Evolutionary conservation across 345 rosid genomes (phyloP), one percentile per base, ranked within the genome.

Genomic region (Eucalyptus polyanthemos): DNA sequence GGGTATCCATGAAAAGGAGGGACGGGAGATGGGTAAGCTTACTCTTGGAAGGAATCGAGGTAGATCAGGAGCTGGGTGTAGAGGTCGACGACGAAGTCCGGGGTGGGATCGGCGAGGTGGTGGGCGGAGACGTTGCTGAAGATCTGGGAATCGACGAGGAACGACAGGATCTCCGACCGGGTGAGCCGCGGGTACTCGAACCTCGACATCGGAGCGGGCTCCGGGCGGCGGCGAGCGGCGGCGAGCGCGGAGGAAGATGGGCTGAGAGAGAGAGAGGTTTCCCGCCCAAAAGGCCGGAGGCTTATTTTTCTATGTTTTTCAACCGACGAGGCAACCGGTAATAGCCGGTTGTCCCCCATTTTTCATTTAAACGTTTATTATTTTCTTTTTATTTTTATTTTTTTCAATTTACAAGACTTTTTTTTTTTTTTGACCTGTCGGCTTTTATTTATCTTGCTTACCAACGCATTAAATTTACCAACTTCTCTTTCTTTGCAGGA

Each of bases 1-100:
- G 85, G 47, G 85, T 6, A 24, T 40, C 47, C 85, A 56, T 21
- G n/a, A 88, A 58, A 11, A 4, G 10, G 6, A 14, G 65, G 86
- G 81, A 90, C 3, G 40, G 50, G 4, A 47, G 40, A 40, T 16
- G 27, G 87, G 69, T 6, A 19, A 62, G 19, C 90, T 14, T 88
- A 96, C 99, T 97, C 99, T 72, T 90, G 88, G 91, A 97, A 92
- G 11, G 92, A 89, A 92, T 95, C 96, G 89, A 98, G 95, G 88
- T 95, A 91, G 94, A 94, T 90, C 72, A 97, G 94, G 91, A 97
- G 94, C 76, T 95, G 94, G 81, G 95, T 89, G 92, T 95, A 96
- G 88, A 97, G 94, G 89, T 95, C 94, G 45, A 91, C 88, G 88
- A 97, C 90, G 88, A 95, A 93, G 80, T 93, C 96, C 15, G 91